Evolutionary conservation across 129 eudicot species (phyloP), one percentile per base, ranked within the genome.

Genomic region (Flaveria ramosissima): DNA sequence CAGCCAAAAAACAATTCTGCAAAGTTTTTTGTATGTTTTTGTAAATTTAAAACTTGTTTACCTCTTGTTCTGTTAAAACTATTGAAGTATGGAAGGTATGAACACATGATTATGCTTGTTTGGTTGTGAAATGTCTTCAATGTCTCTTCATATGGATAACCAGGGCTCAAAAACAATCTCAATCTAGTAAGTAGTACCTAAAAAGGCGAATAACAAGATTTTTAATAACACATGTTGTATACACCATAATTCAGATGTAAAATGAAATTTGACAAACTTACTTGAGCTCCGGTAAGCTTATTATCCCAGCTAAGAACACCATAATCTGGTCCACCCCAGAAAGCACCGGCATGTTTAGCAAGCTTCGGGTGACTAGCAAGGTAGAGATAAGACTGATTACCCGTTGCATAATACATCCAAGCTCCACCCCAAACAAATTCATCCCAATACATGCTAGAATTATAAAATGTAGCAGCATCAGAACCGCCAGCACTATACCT

Each of bases 281-380:
- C 98, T 89, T 93, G 98, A 74, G 97, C 91, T 78, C 97, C 98
- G 47, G 97, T 86, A 77, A 93, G 97, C 82, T 93, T 90, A 80
- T 90, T 93, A 61, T 93, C 98, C 98, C 98, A 93, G 80, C 96
- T 93, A 53, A 93, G 74, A 39, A 93, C 97, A 78, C 98, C 98
- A 79, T 88, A 93, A 75, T 80, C 93, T 0, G 95, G 98, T 52
- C 98, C 98, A 59, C 96, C 97, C 90, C 89, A 87, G 64, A 93
- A 93, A 57, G 96, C 98, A 72, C 93, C 98, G 2, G 97, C 98
- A 80, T 93, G 97, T 68, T 85, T 88, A 26, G 97, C 97, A 13
- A 93, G 75, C 57, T 76, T 86, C 13, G 88, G 88, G 78, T 84
- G 83, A n/a, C 89, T 93, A 61, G 98, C 91, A 75, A 93, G 89